A percentile compares a stretch with the other conserved stretches of the same genome.
phyloP scores from a whole-genome alignment of 352 stramenopile species.

The Phytopythium aichiense region DNA sequence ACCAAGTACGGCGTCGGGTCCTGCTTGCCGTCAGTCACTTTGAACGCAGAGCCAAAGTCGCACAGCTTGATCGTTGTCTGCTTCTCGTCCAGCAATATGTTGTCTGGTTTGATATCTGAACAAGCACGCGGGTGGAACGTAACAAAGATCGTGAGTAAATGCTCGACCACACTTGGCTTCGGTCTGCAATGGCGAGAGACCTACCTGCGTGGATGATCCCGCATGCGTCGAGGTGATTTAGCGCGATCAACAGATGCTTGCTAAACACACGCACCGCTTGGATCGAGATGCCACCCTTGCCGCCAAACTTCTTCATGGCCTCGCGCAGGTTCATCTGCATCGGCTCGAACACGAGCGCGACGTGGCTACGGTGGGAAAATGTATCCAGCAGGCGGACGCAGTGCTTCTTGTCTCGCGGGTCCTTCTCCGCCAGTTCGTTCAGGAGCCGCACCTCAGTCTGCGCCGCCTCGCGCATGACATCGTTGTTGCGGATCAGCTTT shows the following conservation, averaged over 20 bases:
- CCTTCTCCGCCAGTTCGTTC: slow-evolving; percentile 60
- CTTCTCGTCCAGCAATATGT: slow-evolving; percentile 96
- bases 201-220: slow-evolving; percentile 92
- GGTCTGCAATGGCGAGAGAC: neutral
- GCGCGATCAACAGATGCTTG: slow-evolving; percentile 73
- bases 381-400: slow-evolving; percentile 79
- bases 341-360: slow-evolving; percentile 96
- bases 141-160: slow-evolving; percentile 3
- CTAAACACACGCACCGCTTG: slow-evolving; percentile 82
- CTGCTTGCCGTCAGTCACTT: slow-evolving; percentile 87
- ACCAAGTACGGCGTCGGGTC: slow-evolving; percentile 98
- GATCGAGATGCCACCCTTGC: slow-evolving; percentile 79
- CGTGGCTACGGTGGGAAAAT: slow-evolving; percentile 94
- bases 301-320: slow-evolving; percentile 88
- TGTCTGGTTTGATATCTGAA: slow-evolving; percentile 97
- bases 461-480: slow-evolving; percentile 97
- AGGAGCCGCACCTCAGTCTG: slow-evolving; percentile 82
- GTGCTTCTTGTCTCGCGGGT: slow-evolving; percentile 79
- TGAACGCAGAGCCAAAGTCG: slow-evolving; percentile 98
- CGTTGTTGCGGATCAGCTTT: slow-evolving; percentile 95
- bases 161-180: neutral
- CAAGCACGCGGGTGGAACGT: slow-evolving; percentile 3
- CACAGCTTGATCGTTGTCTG: slow-evolving; percentile 95
- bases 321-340: slow-evolving; percentile 97
- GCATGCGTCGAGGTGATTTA: slow-evolving; percentile 70